Evolutionary conservation across 345 rosid species (phyloP), one percentile per base, ranked within the genome.

Genomic region (Theobroma cacao): DNA sequence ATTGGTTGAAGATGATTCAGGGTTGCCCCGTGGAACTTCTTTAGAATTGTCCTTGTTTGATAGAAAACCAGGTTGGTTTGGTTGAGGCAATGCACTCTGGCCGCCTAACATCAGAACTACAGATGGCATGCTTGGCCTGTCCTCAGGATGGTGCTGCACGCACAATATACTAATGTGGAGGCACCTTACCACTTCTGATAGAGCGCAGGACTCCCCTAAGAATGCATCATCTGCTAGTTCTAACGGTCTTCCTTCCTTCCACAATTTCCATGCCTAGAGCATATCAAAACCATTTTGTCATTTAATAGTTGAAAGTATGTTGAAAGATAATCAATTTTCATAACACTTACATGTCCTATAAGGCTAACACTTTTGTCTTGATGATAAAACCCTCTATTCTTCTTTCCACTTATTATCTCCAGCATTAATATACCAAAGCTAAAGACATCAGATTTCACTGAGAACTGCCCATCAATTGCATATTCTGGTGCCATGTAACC

Each of bases 71-170:
- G 91, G 89, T 72, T 80, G 81, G 45, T 82, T 86, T 1, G 89
- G 88, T 1, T 75, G 45, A 1, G 85, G 88, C 85, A 87, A 53
- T 12, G 58, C 8, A 67, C n/a, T 71, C 26, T 89, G 86, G 7
- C 90, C 80, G 1, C 86, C 79, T 77, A 89, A 65, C 90, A 87
- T 87, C 69, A 89, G 80, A n/a, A 81, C 80, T 50, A 84, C 88
- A 0, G 82, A 53, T 18, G 85, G 48, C 87, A 89, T 84, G 71
- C 56, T 81, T 18, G 90, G 90, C 77, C 90, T 81, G 72, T 85
- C 85, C 48, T 84, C 84, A 0, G 84, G 90, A 66, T 28, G 55
- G 1, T 81, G 87, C 28, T 89, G 90, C 50, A 89, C 85, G 17
- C 91, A 84, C 15, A 87, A 64, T 31, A 89, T 81, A 41, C 88